Base-by-base conservation (phyloP, 306 rosid genomes). In the Macrotyloma uniflorum region DNA sequence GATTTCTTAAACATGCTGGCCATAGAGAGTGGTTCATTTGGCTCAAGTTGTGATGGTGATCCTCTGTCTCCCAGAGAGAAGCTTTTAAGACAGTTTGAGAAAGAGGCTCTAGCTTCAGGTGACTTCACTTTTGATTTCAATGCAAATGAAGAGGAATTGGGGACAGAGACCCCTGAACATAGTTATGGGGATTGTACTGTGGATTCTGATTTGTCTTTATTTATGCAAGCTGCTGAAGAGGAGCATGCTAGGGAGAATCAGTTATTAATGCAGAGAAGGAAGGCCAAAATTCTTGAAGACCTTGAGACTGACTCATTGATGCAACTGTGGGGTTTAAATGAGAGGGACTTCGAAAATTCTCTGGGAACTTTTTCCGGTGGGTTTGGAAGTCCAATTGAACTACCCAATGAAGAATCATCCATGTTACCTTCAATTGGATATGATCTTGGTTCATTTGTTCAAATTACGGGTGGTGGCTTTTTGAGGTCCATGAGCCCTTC, bases 351-450 rank as follows among this genome's bases (percentile, higher is more conserved):
- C 65, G 74, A 83, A 76, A 75, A 84, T 61, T 89, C 90, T 84
- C 88, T 85, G 1, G 19, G 18, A 70, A 81, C 72, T 43, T 74
- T 51, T 58, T 84, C 91, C 26, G 90, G 94, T 77, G 98, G 98
- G 35, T 93, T 93, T 72, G 98, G 98, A 50, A 93, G 98, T 79
- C 98, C 98, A 63, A 88, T 93, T 72, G 91, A 93, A 85, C 83
- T 91, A 35, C 81, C 84, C 45, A 81, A 74, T 13, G 82, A 87
- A 78, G 92, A 89, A 66, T 72, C 87, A 46, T 59, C 77, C 43
- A 59, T 35, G 12, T 82, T 89, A 67, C 89, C 94, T 85, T 85
- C 93, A 23, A 85, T 93, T 57, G 94, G 85, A 55, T 85, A 80
- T 76, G 98, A 88, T 33, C 87, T 88, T 59, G 96, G 90, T 84